These are phyloP conservation scores for Phascolomyces articulosus DNA, from an alignment of 371 early-diverging fungal genomes.

Conservation along the genomic window DNA sequence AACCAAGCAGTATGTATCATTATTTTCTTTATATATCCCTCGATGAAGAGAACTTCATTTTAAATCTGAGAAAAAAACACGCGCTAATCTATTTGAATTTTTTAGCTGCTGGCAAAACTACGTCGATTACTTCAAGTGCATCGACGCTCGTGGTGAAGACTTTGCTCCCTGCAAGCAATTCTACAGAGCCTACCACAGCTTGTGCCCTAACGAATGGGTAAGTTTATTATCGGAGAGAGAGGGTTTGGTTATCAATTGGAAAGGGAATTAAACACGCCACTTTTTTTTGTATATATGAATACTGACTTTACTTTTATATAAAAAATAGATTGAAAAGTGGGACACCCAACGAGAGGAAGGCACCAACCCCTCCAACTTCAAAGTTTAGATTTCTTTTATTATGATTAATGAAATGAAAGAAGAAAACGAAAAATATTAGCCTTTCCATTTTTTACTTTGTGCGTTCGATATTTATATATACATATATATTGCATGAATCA, in stretches of 20 bases:
- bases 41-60: too few relatives aligned
- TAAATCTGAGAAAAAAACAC: neutral
- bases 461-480: too few relatives aligned
- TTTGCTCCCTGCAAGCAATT: constrained; percentile 89
- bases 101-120: constrained; percentile 92
- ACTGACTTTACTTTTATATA: neutral
- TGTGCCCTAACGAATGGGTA: constrained; percentile 94
- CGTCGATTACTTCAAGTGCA: constrained; percentile 91
- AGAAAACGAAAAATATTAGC: constrained; percentile 9
- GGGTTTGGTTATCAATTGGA: constrained; percentile 39
- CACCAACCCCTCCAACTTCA: constrained; percentile 69
- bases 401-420: constrained; percentile 13
- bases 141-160: constrained; percentile 89
- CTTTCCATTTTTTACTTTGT: too few relatives aligned
- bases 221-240: constrained; percentile 7
- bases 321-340: constrained; percentile 28
- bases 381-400: constrained; percentile 32
- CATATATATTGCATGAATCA: too few relatives aligned
- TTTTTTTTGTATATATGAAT: neutral
- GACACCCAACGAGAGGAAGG: constrained; percentile 83
- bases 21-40: neutral
- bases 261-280: constrained; percentile 5
- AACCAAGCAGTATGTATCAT: constrained; percentile 72
- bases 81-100: neutral
- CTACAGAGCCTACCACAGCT: constrained; percentile 69